Percentiles rank a stretch among this genome's conserved stretches.
Evolutionary conservation across 2,329 filamentous ascomycete genomes (phyloP).

Genomic region (Clarireedia monteithiana): DNA sequence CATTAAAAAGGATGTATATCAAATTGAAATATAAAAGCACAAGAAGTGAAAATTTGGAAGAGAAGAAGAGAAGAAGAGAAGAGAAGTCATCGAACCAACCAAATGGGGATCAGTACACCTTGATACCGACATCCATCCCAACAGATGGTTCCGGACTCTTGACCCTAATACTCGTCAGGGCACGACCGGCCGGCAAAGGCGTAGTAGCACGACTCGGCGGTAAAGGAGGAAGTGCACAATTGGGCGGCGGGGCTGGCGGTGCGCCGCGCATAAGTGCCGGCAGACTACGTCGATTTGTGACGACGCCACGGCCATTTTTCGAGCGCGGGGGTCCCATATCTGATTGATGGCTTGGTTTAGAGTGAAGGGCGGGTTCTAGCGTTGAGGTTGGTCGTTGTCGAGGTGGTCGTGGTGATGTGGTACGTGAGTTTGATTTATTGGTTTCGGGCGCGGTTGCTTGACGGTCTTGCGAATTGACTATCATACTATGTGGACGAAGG

Average conservation of each 20-base stretch:
- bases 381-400: not conserved
- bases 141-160: too few relatives aligned
- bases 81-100: too few relatives aligned
- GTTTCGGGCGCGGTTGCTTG: not conserved
- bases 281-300: conserved; percentile 21
- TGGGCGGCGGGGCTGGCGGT: conserved; percentile 27
- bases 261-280: conserved; percentile 24
- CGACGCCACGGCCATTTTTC: conserved; percentile 9
- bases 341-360: not conserved
- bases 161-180: too few relatives aligned
- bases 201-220: conserved; percentile 12
- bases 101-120: too few relatives aligned
- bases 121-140: too few relatives aligned
- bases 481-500: conserved; percentile 3
- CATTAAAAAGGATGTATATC: too few relatives aligned
- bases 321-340: not conserved
- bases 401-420: not conserved
- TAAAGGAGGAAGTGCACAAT: conserved; percentile 27
- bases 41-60: too few relatives aligned
- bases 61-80: too few relatives aligned
- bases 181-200: too few relatives aligned
- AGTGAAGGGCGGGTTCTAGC: not conserved
- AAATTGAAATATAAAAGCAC: too few relatives aligned
- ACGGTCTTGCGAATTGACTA: not conserved
- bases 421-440: not conserved